Conservation (phyloP, 1,284 basidiomycete genomes). For the Malassezia pachydermatis region DNA sequence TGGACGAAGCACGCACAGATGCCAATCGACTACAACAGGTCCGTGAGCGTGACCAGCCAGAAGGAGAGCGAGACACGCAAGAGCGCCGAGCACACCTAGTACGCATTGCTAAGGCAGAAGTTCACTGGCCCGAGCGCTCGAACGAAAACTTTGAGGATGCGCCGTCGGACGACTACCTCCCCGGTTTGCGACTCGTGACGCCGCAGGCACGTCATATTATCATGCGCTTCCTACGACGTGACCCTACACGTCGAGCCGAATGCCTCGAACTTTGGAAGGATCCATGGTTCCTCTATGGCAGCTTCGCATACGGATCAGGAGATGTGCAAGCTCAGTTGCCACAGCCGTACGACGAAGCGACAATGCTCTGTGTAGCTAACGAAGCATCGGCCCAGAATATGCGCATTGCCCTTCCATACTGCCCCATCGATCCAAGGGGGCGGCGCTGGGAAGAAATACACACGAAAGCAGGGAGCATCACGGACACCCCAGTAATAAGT, state of each 20-base stretch:
- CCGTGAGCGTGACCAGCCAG: constrained; percentile 11
- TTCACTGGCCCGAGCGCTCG: constrained; percentile 49
- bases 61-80: constrained; percentile 26
- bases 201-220: constrained; percentile 36
- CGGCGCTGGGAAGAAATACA: constrained; percentile 24
- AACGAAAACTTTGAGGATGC: constrained; percentile 30
- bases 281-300: constrained; percentile 36
- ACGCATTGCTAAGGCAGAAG: constrained; percentile 45
- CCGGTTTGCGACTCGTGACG: constrained; percentile 32
- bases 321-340: not conserved
- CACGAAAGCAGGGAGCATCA: constrained; percentile 21
- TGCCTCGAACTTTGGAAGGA: constrained; percentile 44
- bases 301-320: constrained; percentile 21
- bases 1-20: constrained; percentile 15
- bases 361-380: constrained; percentile 18
- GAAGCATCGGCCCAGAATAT: constrained; percentile 26
- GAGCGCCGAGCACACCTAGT: constrained; percentile 39
- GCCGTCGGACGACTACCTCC: constrained; percentile 17
- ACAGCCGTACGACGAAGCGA: constrained; percentile 4
- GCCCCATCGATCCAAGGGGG: constrained; percentile 28
- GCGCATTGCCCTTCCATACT: constrained; percentile 24
- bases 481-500: not conserved
- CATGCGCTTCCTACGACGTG: constrained; percentile 34
- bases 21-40: not conserved
- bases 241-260: constrained; percentile 29